These are phyloP conservation scores for Byssochlamys sp. DNA, from an alignment of 2,329 filamentous ascomycete species.

Conservation along the genomic window DNA sequence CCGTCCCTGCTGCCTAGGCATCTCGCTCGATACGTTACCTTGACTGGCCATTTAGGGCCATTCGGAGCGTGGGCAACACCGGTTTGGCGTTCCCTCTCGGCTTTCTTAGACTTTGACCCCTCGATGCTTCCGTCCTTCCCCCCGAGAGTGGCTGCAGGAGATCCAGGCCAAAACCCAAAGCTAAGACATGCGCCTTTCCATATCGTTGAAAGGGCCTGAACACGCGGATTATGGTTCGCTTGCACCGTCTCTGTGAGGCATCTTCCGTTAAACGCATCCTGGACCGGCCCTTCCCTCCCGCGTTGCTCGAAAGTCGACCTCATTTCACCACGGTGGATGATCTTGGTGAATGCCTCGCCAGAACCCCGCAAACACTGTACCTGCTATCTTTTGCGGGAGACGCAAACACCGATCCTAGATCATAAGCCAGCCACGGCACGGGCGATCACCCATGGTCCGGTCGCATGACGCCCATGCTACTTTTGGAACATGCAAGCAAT, in stretches of 20 bases:
- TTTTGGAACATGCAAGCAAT: conserved; percentile 1
- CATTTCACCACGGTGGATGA: background rate
- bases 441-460: background rate
- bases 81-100: background rate
- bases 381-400: background rate
- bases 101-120: background rate
- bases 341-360: conserved; percentile 1
- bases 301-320: conserved; percentile 6
- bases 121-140: background rate
- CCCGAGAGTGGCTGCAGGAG: background rate
- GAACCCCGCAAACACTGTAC: conserved; percentile 2
- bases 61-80: background rate
- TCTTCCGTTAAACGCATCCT: conserved; percentile 7
- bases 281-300: conserved; percentile 16
- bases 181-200: background rate
- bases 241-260: conserved; percentile 1
- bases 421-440: background rate
- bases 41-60: background rate
- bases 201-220: background rate
- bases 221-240: background rate
- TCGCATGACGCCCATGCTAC: background rate
- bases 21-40: background rate
- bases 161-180: background rate
- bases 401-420: background rate
- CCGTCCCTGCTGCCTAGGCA: background rate